These are phyloP conservation scores for Nakazawaea ernobii DNA, from an alignment of 805 yeast genomes.

Conservation along the genomic window DNA sequence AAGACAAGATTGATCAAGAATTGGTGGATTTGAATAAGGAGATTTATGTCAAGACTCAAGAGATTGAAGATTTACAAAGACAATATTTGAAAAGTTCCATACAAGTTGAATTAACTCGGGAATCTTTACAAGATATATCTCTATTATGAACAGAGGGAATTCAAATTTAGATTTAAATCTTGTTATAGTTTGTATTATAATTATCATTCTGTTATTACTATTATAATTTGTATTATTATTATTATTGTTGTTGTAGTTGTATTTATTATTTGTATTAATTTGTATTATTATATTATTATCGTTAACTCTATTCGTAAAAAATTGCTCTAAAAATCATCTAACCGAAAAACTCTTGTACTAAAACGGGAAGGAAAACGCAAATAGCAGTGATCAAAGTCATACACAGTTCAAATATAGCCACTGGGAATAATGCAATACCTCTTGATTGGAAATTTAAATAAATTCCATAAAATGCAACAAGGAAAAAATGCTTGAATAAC, in stretches of 20 bases:
- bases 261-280: too few relatives aligned
- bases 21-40: constrained; percentile 18
- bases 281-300: too few relatives aligned
- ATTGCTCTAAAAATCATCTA: neutral
- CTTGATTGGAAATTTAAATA: constrained; percentile 58
- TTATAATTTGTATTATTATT: too few relatives aligned
- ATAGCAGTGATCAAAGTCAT: constrained; percentile 70
- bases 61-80: constrained; percentile 20
- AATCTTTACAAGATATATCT: constrained; percentile 14
- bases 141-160: too few relatives aligned
- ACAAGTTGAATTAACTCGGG: constrained; percentile 29
- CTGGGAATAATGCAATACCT: constrained; percentile 63
- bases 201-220: neutral
- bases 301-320: too few relatives aligned
- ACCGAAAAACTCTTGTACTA: constrained; percentile 27
- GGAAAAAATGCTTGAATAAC: constrained; percentile 80
- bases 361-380: constrained; percentile 72
- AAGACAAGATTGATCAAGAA: constrained; percentile 18
- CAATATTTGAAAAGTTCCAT: constrained; percentile 25
- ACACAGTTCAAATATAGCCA: constrained; percentile 66
- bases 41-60: constrained; percentile 19
- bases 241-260: too few relatives aligned
- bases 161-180: too few relatives aligned
- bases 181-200: too few relatives aligned
- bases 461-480: constrained; percentile 84